A percentile compares a stretch with the other conserved stretches of the same genome.
Evolutionary conservation across 495 filamentous ascomycete genomes (phyloP).

Genomic region (Talaromyces proteolyticus): DNA sequence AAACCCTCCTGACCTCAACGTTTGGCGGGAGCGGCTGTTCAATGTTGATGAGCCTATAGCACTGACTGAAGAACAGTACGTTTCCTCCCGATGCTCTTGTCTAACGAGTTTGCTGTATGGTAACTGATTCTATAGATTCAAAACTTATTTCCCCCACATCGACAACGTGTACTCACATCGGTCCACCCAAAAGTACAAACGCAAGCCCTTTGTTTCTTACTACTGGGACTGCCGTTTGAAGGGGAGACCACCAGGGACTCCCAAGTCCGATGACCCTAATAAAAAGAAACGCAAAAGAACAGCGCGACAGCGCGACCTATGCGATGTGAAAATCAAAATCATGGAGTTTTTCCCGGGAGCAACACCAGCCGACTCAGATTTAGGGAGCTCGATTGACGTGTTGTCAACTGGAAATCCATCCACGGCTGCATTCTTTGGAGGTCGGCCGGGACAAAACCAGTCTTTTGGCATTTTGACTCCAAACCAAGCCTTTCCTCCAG

Average conservation of each 20-base stretch:
- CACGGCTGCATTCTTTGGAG: neutral
- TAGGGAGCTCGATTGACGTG: neutral
- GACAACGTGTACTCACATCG: constrained; percentile 92
- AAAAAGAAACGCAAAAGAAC: constrained; percentile 86
- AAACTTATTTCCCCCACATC: constrained; percentile 84
- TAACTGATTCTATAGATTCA: constrained; percentile 52
- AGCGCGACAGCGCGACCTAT: constrained; percentile 70
- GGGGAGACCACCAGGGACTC: constrained; percentile 75
- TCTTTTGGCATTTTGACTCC: constrained; percentile 38
- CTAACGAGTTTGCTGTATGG: neutral
- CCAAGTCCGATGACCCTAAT: constrained; percentile 77
- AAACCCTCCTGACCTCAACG: constrained; percentile 62
- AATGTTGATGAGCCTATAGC: constrained; percentile 69
- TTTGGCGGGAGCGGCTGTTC: constrained; percentile 74
- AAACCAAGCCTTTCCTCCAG: constrained; percentile 23
- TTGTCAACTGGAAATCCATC: neutral
- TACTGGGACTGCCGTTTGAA: constrained; percentile 92
- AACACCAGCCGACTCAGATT: constrained; percentile 8
- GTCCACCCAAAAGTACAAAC: constrained; percentile 81
- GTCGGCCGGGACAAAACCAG: constrained; percentile 12
- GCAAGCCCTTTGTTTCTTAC: constrained; percentile 75
- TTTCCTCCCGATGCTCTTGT: constrained; percentile 2
- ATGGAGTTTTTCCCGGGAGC: constrained; percentile 67
- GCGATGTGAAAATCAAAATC: constrained; percentile 91
- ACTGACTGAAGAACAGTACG: constrained; percentile 75